Conservation (phyloP, 2,329 filamentous ascomycete species). For the Biscogniauxia marginata region DNA sequence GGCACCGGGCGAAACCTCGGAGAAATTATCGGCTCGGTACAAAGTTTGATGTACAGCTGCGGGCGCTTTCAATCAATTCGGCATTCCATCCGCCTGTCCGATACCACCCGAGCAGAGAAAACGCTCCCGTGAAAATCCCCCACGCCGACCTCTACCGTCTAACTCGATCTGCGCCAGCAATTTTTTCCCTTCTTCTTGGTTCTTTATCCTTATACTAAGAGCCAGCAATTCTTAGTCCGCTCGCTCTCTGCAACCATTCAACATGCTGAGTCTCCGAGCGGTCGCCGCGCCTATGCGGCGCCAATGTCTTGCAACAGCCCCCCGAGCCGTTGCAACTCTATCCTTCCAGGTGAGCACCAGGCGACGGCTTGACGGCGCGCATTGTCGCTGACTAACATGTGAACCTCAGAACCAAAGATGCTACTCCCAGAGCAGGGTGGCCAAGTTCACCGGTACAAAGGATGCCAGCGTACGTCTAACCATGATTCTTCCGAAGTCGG, state of each 20-base stretch:
- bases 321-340: slow-evolving; percentile 51
- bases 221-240: slow-evolving; percentile 1
- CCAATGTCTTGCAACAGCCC: slow-evolving; percentile 73
- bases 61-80: slow-evolving; percentile 1
- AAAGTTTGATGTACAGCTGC: neutral
- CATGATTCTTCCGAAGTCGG: neutral
- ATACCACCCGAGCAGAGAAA: slow-evolving; percentile 29
- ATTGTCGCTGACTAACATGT: slow-evolving; percentile 25
- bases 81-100: slow-evolving; percentile 20
- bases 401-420: slow-evolving; percentile 50
- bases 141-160: slow-evolving; percentile 9
- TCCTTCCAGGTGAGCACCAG: slow-evolving; percentile 55
- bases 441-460: slow-evolving; percentile 91
- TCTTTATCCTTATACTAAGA: slow-evolving; percentile 1
- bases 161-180: slow-evolving; percentile 10
- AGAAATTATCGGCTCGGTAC: neutral
- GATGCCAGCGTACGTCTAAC: slow-evolving; percentile 71
- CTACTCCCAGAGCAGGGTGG: slow-evolving; percentile 69
- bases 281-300: slow-evolving; percentile 72
- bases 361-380: slow-evolving; percentile 2
- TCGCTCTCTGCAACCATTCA: slow-evolving; percentile 38
- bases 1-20: neutral
- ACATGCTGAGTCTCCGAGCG: slow-evolving; percentile 80
- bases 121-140: slow-evolving; percentile 21
- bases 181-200: slow-evolving; percentile 4